phyloP scores from a whole-genome alignment of 495 filamentous ascomycete species.

The Geopyxis carbonaria region DNA sequence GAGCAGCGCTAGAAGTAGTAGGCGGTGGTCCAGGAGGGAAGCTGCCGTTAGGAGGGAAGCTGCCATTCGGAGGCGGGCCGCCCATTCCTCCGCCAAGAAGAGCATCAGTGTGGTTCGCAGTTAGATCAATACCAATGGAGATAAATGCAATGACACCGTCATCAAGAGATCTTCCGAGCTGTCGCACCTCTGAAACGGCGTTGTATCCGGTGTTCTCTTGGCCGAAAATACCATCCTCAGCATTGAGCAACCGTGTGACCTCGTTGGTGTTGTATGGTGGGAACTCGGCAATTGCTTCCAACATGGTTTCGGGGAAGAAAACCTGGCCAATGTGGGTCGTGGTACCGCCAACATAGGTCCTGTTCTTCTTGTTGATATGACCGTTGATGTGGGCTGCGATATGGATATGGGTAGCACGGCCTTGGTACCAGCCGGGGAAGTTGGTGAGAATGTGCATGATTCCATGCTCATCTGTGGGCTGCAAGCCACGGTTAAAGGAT shows the following conservation, averaged over 20 bases:
- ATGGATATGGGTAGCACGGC: slow-evolving; percentile 43
- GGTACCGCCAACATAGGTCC: slow-evolving; percentile 33
- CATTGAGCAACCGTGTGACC: not conserved
- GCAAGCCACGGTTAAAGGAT: slow-evolving; percentile 12
- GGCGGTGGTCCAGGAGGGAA: too few species aligned
- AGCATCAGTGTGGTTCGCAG: slow-evolving; percentile 7
- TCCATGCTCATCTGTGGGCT: slow-evolving; percentile 31
- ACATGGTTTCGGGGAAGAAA: slow-evolving; percentile 47
- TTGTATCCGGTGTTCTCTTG: slow-evolving; percentile 1
- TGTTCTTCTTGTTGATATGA: slow-evolving; percentile 32
- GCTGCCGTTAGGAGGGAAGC: too few species aligned
- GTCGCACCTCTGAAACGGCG: slow-evolving; percentile 29
- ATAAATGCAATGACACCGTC: slow-evolving; percentile 43
- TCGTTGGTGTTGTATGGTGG: slow-evolving; percentile 13
- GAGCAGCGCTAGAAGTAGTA: too few species aligned
- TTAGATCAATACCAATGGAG: slow-evolving; percentile 35
- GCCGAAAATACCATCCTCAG: not conserved
- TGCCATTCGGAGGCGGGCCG: too few species aligned
- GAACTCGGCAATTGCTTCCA: slow-evolving; percentile 32
- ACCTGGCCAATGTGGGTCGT: slow-evolving; percentile 43
- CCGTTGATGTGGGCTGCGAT: slow-evolving; percentile 35
- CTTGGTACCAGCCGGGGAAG: slow-evolving; percentile 41
- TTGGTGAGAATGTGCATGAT: slow-evolving; percentile 35
- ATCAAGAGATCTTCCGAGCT: slow-evolving; percentile 35
- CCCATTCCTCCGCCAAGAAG: too few species aligned